Evolutionary conservation across 2,329 filamentous ascomycete genomes (phyloP), one percentile per base, ranked within the genome.

Genomic region (Paraphoma sp.): DNA sequence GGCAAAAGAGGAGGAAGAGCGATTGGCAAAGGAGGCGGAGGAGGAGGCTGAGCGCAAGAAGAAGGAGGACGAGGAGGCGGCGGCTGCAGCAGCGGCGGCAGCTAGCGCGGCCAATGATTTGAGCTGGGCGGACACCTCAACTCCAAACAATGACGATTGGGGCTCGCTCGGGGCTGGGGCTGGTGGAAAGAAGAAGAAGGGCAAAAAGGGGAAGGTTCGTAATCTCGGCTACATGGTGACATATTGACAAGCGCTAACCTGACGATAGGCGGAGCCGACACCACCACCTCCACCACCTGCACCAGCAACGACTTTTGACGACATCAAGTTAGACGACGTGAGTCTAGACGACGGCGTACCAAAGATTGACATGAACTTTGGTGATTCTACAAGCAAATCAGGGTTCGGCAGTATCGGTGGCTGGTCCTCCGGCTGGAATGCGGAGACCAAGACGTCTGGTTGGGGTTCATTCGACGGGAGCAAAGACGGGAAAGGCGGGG

Each of bases 321-420:
- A 80, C 51, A 77, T 82, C 64, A 73, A 76, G 65, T 70, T 81
- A 63, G 73, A 81, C 73, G 77, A 83, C 53, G 67, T 60, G 36
- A 61, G 38, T 23, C 33, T 53, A 6, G 51, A 48, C 38, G 51
- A 48, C 45, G 38, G 57, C 45, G 78, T 76, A 49, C 80, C 80
- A 18, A 80, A 82, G 69, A 76, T 82, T 62, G 79, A 82, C 56
- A 72, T 83, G 57, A 78, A 77, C 58, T 80, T 82, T 59, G 78
- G 77, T 45, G 70, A 71, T 46, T 61, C 68, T 18, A 57, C 58
- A 50, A 41, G 58, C 14, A 70, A 72, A 64, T 64, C 69, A 40
- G 30, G 60, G 56, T 57, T 54, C 59, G 59, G 66, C 38, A 48
- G 66, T 31, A 48, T 69, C 28, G 56, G 64, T 45, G 63, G 54